A percentile compares a stretch with the other conserved stretches of the same genome.
Evolutionary conservation across 352 stramenopile species (phyloP).

Genomic region (Phytophthora sp.): DNA sequence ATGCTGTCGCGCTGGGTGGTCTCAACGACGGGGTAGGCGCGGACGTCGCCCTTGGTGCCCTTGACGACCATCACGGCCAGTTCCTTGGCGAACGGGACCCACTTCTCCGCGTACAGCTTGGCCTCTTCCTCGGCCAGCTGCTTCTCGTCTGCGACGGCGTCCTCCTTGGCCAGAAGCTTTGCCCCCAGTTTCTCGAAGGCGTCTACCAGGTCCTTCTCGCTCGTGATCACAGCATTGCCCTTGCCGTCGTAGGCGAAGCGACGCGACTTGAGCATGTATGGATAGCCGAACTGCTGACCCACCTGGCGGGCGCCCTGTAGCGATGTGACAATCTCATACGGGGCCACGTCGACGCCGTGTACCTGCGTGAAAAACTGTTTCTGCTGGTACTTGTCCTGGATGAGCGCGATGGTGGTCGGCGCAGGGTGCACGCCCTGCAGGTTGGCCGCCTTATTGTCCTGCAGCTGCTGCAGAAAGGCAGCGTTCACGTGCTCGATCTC

Average conservation of each 20-base stretch:
- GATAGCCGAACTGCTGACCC: constrained; percentile 87
- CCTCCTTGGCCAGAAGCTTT: constrained; percentile 19
- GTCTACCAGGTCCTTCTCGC: constrained; percentile 71
- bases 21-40: constrained; percentile 96
- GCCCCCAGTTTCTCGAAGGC: constrained; percentile 88
- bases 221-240: constrained; percentile 95
- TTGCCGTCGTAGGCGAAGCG: constrained; percentile 96
- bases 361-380: constrained; percentile 89
- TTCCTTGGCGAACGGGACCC: constrained; percentile 97
- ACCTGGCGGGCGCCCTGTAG: constrained; percentile 48
- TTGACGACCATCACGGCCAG: constrained; percentile 98
- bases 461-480: constrained; percentile 88
- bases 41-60: constrained; percentile 57
- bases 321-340: constrained; percentile 61
- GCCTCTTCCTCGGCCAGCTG: constrained; percentile 24
- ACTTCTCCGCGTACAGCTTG: constrained; percentile 95
- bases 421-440: constrained; percentile 77
- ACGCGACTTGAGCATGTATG: constrained; percentile 98
- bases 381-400: constrained; percentile 98
- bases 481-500: constrained; percentile 99
- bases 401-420: constrained; percentile 93
- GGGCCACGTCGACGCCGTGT: constrained; percentile 54
- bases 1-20: constrained; percentile 98
- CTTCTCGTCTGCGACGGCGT: constrained; percentile 30
- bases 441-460: constrained; percentile 59